phyloP scores from a whole-genome alignment of 345 rosid species.

The Eucalyptus regnans region DNA sequence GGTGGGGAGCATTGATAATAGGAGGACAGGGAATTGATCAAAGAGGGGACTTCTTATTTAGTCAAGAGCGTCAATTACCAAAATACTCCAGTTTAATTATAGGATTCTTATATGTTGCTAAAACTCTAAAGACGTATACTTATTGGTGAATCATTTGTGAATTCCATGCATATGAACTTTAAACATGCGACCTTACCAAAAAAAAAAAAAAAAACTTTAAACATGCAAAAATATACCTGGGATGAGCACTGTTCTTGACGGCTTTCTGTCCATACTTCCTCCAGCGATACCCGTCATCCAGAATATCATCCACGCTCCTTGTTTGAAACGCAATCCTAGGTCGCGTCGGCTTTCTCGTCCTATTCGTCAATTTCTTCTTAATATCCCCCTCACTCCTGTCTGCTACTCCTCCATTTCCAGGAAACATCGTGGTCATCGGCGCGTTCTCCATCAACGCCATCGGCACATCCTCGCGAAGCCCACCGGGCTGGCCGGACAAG shows the following conservation, averaged over 20 bases:
- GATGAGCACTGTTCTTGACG: slow-evolving; percentile 47
- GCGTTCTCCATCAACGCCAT: background rate
- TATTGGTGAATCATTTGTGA: background rate
- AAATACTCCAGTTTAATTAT: background rate
- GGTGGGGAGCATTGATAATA: background rate
- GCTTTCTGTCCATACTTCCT: slow-evolving; percentile 64
- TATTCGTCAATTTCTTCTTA: slow-evolving; percentile 18
- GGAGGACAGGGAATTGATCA: background rate
- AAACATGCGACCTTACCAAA: background rate
- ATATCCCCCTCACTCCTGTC: background rate
- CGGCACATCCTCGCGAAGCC: background rate
- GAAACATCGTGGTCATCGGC: background rate
- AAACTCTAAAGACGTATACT: background rate
- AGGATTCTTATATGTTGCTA: background rate
- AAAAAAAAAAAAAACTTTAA: background rate
- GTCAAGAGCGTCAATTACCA: background rate
- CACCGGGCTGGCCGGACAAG: slow-evolving; percentile 15
- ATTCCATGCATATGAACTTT: background rate
- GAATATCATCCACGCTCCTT: slow-evolving; percentile 50
- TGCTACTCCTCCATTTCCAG: slow-evolving; percentile 7
- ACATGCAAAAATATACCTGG: slow-evolving; percentile 24
- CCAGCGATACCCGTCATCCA: slow-evolving; percentile 68
- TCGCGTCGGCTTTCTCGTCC: slow-evolving; percentile 17
- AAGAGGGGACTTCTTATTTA: background rate
- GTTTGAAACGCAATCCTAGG: slow-evolving; percentile 69